Conservation (phyloP, 192 early-diverging fungal species). For the Globomyces pollinis-pini region DNA sequence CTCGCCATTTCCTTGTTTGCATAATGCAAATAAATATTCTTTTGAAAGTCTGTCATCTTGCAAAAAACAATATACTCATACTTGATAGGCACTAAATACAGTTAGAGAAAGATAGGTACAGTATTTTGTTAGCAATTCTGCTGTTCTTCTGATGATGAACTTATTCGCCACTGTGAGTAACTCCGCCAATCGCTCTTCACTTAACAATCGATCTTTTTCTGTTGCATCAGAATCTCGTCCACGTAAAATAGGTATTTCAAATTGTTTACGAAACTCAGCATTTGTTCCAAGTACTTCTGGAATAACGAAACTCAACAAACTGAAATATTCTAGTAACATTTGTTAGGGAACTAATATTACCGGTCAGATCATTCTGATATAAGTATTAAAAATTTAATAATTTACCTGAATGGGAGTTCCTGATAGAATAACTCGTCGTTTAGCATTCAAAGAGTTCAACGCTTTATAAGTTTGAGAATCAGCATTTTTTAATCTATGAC, state of each 20-base stretch:
- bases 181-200: slow-evolving; percentile 81
- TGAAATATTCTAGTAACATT: slow-evolving; percentile 99
- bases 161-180: slow-evolving; percentile 79
- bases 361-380: slow-evolving; percentile 51
- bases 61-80: slow-evolving; percentile 99
- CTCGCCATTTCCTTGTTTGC: slow-evolving; percentile 61
- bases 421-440: slow-evolving; percentile 87
- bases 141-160: slow-evolving; percentile 96
- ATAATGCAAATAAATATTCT: slow-evolving; percentile 69
- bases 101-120: slow-evolving; percentile 60
- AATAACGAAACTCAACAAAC: slow-evolving; percentile 88
- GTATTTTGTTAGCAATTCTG: slow-evolving; percentile 95
- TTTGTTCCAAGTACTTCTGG: slow-evolving; percentile 84
- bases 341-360: no score
- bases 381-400: no score
- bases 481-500: slow-evolving; percentile 90
- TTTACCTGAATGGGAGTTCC: slow-evolving; percentile 87
- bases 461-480: slow-evolving; percentile 76
- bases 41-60: slow-evolving; percentile 66
- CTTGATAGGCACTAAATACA: slow-evolving; percentile 74
- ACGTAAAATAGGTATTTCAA: slow-evolving; percentile 86
- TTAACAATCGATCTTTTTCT: slow-evolving; percentile 62
- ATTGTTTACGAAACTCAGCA: slow-evolving; percentile 84
- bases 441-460: slow-evolving; percentile 77
- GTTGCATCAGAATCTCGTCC: slow-evolving; percentile 88